Evolutionary conservation across 139 green algal species (phyloP).

Genomic region (Bryopsis sp.): DNA sequence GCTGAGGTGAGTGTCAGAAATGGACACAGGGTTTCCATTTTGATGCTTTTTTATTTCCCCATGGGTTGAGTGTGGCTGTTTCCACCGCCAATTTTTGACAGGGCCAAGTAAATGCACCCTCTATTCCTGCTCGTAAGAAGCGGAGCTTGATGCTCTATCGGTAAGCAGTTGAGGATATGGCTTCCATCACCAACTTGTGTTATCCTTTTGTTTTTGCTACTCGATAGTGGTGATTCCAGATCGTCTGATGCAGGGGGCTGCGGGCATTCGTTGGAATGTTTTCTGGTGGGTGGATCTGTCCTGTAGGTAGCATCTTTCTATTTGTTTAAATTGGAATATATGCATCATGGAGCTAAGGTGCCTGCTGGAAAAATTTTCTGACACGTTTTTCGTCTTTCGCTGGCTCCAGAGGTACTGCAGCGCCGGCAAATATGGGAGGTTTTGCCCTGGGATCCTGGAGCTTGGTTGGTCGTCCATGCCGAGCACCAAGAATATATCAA

Average conservation of each 20-base stretch:
- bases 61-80: neutral
- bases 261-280: neutral
- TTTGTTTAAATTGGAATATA: neutral
- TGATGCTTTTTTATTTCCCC: neutral
- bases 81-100: neutral
- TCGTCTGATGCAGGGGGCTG: slow-evolving; percentile 4
- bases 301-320: neutral
- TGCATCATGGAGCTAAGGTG: neutral
- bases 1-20: neutral
- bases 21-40: neutral
- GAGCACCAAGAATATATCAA: slow-evolving; percentile 19
- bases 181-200: neutral
- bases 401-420: neutral
- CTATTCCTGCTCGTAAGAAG: neutral
- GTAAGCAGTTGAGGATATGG: neutral
- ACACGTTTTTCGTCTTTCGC: neutral
- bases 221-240: neutral
- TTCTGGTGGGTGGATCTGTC: neutral
- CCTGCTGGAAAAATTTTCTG: neutral
- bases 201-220: neutral
- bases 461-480: slow-evolving; percentile 10
- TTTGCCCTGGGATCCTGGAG: slow-evolving; percentile 14
- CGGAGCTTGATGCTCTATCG: neutral
- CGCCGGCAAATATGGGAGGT: slow-evolving; percentile 7
- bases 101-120: neutral